Percentiles rank a stretch among this genome's conserved stretches.
phyloP scores from a whole-genome alignment of 2,329 filamentous ascomycete genomes.

The Hypoxylon sp. region DNA sequence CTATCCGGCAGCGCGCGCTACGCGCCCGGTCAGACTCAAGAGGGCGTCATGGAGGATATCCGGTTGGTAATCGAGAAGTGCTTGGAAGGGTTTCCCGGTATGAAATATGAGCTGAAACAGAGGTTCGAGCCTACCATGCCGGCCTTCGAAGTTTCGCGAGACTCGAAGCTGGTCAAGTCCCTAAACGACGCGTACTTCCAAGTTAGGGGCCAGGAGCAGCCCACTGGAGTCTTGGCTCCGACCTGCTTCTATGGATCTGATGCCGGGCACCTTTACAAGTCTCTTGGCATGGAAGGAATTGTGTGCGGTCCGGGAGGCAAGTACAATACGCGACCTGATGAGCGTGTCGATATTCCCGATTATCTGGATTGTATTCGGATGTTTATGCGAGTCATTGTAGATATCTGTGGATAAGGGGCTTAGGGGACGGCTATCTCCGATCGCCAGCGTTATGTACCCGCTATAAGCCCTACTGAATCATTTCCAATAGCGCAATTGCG shows the following conservation, averaged over 20 bases:
- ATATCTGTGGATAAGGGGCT: conserved; percentile 44
- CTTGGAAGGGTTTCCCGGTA: conserved; percentile 40
- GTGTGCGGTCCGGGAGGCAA: conserved; percentile 50
- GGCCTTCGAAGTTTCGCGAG: conserved; percentile 45
- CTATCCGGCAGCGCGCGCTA: conserved; percentile 49
- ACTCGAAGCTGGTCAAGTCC: conserved; percentile 42
- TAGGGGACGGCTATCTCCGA: conserved; percentile 26
- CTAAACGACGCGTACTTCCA: conserved; percentile 46
- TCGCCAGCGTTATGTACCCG: background rate
- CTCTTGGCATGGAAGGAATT: conserved; percentile 49
- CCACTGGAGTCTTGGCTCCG: conserved; percentile 48
- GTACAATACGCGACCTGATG: conserved; percentile 50
- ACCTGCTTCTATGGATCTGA: conserved; percentile 51
- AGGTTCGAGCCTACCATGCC: conserved; percentile 49
- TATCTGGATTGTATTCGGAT: conserved; percentile 49
- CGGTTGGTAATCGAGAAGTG: conserved; percentile 37
- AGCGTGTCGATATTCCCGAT: conserved; percentile 50
- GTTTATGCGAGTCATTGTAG: conserved; percentile 50
- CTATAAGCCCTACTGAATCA: background rate
- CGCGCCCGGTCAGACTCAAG: conserved; percentile 49
- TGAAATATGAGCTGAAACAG: conserved; percentile 48
- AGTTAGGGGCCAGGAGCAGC: conserved; percentile 43
- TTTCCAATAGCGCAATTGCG: background rate
- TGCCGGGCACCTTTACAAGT: conserved; percentile 49
- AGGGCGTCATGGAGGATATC: conserved; percentile 47